Percentiles rank a stretch among this genome's conserved stretches.
These are phyloP conservation scores for Climacium dendroides DNA, from an alignment of 225 moss, liverwort and hornwort species.

Conservation along the genomic window DNA sequence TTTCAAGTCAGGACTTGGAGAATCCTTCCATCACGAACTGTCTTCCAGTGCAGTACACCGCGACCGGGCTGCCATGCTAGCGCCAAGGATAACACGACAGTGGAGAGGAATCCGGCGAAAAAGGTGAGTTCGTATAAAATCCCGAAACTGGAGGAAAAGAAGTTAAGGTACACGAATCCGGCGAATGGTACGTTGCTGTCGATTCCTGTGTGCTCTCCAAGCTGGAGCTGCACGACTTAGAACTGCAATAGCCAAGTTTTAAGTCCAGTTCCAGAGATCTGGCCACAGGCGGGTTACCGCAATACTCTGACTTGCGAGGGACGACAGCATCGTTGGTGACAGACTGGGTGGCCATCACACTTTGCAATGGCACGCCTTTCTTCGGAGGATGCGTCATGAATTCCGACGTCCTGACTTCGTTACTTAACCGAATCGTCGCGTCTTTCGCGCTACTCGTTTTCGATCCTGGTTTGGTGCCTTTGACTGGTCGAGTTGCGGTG, in stretches of 20 bases:
- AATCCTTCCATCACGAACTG: not conserved
- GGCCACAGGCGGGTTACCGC: not conserved
- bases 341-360: not conserved
- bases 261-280: slow-evolving; percentile 48
- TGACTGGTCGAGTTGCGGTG: not conserved
- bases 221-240: slow-evolving; percentile 30
- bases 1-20: not conserved
- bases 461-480: not conserved
- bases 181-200: slow-evolving; percentile 10
- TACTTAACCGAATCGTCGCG: not conserved
- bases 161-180: not conserved
- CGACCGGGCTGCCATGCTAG: not conserved
- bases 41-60: not conserved
- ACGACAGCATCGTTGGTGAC: not conserved
- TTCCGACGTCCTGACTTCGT: slow-evolving; percentile 34
- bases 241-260: slow-evolving; percentile 40
- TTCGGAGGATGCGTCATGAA: slow-evolving; percentile 53
- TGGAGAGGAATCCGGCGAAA: slow-evolving; percentile 5
- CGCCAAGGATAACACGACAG: slow-evolving; percentile 14
- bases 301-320: not conserved
- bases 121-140: not conserved
- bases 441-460: not conserved
- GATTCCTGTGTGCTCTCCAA: slow-evolving; percentile 31
- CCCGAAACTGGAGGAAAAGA: slow-evolving; percentile 1
- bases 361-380: slow-evolving; percentile 31